These are phyloP conservation scores for Ustilago hordei DNA, from an alignment of 1,284 basidiomycete species.

Conservation along the genomic window DNA sequence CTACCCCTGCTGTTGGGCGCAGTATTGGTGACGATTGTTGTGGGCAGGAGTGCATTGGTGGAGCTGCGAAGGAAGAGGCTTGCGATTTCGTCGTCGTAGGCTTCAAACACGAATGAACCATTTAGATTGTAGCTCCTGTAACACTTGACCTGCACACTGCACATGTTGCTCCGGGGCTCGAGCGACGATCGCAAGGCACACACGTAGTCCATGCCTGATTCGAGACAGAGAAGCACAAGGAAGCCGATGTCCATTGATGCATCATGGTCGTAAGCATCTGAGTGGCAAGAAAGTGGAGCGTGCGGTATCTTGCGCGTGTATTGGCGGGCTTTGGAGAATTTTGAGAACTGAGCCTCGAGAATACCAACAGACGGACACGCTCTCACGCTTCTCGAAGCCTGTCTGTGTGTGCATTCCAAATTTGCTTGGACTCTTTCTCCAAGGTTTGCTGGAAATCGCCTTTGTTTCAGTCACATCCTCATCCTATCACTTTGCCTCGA, in stretches of 20 bases:
- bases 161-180: background rate
- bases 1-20: slow-evolving; percentile 50
- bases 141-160: background rate
- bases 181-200: too few relatives aligned
- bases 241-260: background rate
- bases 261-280: background rate
- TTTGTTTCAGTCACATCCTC: background rate
- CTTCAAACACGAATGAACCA: too few relatives aligned
- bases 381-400: background rate
- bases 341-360: background rate
- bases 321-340: background rate
- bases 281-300: background rate
- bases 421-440: slow-evolving; percentile 13
- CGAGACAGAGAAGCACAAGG: background rate
- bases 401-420: background rate
- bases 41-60: slow-evolving; percentile 49
- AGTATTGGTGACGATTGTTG: slow-evolving; percentile 50
- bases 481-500: background rate
- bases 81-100: slow-evolving; percentile 21
- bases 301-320: background rate
- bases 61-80: slow-evolving; percentile 51
- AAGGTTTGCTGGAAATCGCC: background rate
- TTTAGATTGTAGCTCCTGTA: background rate
- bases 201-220: too few relatives aligned
- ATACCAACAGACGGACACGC: slow-evolving; percentile 15